A percentile compares a stretch with the other conserved stretches of the same genome.
phyloP scores from a whole-genome alignment of 2,329 filamentous ascomycete species.

The Talaromyces albobiverticillius region DNA sequence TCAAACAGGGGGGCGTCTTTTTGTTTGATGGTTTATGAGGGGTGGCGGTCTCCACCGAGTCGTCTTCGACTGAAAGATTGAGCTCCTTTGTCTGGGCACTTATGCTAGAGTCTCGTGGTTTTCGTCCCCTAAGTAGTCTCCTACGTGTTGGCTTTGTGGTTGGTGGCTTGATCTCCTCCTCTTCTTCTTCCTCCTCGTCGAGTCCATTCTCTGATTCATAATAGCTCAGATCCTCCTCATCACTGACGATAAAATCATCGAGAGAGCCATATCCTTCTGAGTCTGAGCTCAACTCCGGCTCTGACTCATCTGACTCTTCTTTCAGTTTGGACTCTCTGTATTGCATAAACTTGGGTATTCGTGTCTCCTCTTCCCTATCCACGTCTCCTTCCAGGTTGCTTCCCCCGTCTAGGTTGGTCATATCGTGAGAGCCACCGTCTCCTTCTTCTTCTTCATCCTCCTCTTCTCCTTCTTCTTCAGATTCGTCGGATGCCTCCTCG shows the following conservation, averaged over 20 bases:
- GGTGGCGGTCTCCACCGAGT: background rate
- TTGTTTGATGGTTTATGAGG: conserved; percentile 11
- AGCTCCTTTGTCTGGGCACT: conserved; percentile 8
- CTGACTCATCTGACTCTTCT: conserved; percentile 22
- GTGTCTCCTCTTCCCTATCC: background rate
- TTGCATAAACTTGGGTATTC: conserved; percentile 6
- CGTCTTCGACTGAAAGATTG: background rate
- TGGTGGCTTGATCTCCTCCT: conserved; percentile 17
- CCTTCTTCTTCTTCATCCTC: conserved; percentile 24
- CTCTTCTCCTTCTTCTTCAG: conserved; percentile 25
- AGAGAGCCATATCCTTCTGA: conserved; percentile 34
- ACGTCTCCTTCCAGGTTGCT: background rate
- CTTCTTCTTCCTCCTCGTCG: conserved; percentile 12
- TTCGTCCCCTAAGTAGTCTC: conserved; percentile 34
- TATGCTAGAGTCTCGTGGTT: conserved; percentile 19
- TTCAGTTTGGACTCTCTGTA: conserved; percentile 11
- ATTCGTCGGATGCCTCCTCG: conserved; percentile 15
- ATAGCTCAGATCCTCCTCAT: conserved; percentile 37
- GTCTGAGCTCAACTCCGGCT: conserved; percentile 20
- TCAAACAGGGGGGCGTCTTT: conserved; percentile 16
- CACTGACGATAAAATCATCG: conserved; percentile 41
- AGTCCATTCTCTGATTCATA: conserved; percentile 28
- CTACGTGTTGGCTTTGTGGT: conserved; percentile 27
- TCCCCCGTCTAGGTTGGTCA: conserved; percentile 19
- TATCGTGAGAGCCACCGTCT: conserved; percentile 16